phyloP scores from a whole-genome alignment of 176 grass and related monocot genomes.

The Dendrocalamus sinicus region DNA sequence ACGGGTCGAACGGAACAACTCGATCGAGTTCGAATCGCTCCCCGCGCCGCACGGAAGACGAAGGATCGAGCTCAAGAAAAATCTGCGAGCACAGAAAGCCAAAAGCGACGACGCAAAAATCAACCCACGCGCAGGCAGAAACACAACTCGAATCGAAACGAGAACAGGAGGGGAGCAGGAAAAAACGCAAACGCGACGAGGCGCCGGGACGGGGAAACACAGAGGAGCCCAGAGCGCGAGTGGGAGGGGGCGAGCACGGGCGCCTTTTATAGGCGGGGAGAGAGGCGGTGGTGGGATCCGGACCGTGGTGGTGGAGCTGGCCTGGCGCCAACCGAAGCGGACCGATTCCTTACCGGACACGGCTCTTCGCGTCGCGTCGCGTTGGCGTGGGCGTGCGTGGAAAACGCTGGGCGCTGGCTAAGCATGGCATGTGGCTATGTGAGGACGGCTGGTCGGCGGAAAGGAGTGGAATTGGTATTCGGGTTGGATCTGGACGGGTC shows the following conservation, averaged over 20 bases:
- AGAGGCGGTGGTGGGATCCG: conserved; percentile 20
- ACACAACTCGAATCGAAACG: not conserved
- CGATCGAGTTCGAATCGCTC: not conserved
- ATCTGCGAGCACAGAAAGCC: conserved; percentile 33
- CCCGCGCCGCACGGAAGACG: not conserved
- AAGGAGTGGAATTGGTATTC: not conserved
- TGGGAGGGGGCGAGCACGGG: not conserved
- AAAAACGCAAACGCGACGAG: not conserved
- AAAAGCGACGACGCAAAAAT: not conserved
- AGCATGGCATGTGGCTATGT: not conserved
- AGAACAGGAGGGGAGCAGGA: not conserved
- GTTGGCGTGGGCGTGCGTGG: conserved; percentile 22
- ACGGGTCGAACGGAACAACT: not conserved
- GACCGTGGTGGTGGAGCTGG: too few species aligned
- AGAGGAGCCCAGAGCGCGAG: not conserved
- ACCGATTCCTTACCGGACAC: conserved; percentile 32
- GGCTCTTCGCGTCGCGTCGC: not conserved
- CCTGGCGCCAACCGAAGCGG: conserved; percentile 29
- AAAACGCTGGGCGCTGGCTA: not conserved
- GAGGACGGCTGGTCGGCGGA: not conserved
- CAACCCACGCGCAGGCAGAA: not conserved
- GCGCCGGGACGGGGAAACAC: not conserved
- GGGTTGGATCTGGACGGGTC: not conserved
- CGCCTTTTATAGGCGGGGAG: conserved; percentile 25
- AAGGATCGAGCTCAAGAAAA: not conserved